Conservation (phyloP, 495 filamentous ascomycete species). For the Cercophora samala region DNA sequence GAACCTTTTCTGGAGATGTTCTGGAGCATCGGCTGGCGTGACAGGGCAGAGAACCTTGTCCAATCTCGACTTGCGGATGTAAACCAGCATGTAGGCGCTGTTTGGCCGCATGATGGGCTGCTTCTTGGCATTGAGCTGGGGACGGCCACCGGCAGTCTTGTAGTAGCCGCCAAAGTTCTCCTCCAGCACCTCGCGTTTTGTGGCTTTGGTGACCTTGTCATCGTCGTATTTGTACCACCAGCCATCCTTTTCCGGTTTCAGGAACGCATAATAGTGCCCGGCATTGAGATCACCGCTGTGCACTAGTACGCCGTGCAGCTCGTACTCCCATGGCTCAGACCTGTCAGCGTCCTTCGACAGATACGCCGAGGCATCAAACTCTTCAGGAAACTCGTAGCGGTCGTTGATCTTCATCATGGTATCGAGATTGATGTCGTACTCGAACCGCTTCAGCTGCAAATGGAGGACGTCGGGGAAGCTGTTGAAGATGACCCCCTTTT, state of each 20-base stretch:
- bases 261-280: conserved; percentile 98
- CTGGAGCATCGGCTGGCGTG: conserved; percentile 69
- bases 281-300: conserved; percentile 96
- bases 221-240: conserved; percentile 98
- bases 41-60: conserved; percentile 78
- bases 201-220: conserved; percentile 90
- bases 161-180: conserved; percentile 97
- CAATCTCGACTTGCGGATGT: conserved; percentile 79
- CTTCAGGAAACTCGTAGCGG: conserved; percentile 92
- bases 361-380: conserved; percentile 85
- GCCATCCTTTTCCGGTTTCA: conserved; percentile 88
- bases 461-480: conserved; percentile 94
- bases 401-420: conserved; percentile 99
- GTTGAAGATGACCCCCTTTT: conserved; percentile 95
- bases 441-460: conserved; percentile 94
- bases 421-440: conserved; percentile 92
- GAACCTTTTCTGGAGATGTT: conserved; percentile 73
- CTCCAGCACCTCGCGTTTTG: conserved; percentile 85
- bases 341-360: conserved; percentile 81
- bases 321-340: conserved; percentile 84
- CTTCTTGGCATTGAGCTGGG: conserved; percentile 41
- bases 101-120: conserved; percentile 53
- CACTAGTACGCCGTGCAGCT: conserved; percentile 91
- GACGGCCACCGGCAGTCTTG: conserved; percentile 49
- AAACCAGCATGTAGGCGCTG: conserved; percentile 97